Base-by-base conservation (phyloP, 495 filamentous ascomycete genomes). In the Oidiodendron maius region DNA sequence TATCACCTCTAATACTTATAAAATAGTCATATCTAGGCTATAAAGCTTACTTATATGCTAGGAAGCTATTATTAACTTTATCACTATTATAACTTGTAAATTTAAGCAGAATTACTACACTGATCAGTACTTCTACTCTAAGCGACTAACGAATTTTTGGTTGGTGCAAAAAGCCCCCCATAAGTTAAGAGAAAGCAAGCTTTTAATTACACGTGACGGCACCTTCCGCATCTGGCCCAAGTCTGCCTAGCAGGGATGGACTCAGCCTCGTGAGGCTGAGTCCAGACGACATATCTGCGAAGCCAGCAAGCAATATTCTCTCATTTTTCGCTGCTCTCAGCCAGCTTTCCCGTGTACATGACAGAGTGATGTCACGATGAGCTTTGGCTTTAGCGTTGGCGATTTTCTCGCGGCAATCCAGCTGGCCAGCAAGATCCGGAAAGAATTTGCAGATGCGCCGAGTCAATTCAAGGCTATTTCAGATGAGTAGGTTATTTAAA, bases 331-430 rank as follows among this genome's bases (percentile, higher is more conserved):
- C n/a, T n/a, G n/a, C n/a, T n/a, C n/a, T n/a, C n/a, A n/a, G n/a
- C n/a, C n/a, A n/a, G n/a, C n/a, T n/a, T n/a, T n/a, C n/a, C n/a
- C 21, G 18, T 25, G 17, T 18, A 24, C 23, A 15, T 17, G 24
- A 13, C 3, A 30, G n/a, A n/a, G n/a, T n/a, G n/a, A n/a, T n/a
- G n/a, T n/a, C 53, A 57, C 17, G 38, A 66, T 64, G 63, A 66
- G 63, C 46, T 64, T 64, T 47, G 60, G 61, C 17, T 62, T 57
- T 32, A 46, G 57, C 36, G 39, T 61, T 18, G 50, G 57, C 34
- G 63, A 64, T 36, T 56, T 64, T 25, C 46, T 62, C 42, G 43
- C 58, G 9, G 32, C 52, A 23, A 43, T 61, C 26, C 15, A 63
- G 34, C 52, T 64, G 15, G 48, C 46, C 30, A 58, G 54, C 22